phyloP scores from a whole-genome alignment of 228 moss, liverwort and hornwort species.

The Sphagnum fallax region DNA sequence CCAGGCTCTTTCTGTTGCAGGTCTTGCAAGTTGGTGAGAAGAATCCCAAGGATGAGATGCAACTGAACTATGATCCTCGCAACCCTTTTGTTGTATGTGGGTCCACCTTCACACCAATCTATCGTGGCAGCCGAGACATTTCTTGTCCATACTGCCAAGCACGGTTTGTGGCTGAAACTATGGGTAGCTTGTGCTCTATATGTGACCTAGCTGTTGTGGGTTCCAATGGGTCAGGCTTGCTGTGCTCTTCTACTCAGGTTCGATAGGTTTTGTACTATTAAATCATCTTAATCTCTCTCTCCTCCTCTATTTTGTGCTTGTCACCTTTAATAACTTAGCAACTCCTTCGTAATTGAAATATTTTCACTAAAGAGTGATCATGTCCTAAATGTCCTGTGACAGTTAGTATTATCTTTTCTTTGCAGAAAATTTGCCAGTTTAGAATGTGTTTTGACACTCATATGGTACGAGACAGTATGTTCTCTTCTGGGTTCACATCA shows the following conservation, averaged over 20 bases:
- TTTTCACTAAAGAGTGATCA: too few relatives aligned
- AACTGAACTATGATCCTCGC: slow-evolving; percentile 86
- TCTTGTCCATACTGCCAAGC: slow-evolving; percentile 90
- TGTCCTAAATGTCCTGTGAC: too few relatives aligned
- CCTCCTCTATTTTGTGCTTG: too few relatives aligned
- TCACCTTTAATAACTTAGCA: too few relatives aligned
- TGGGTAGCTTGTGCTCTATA: slow-evolving; percentile 69
- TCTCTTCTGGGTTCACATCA: too few relatives aligned
- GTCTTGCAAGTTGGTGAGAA: slow-evolving; percentile 81
- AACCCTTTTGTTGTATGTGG: slow-evolving; percentile 97
- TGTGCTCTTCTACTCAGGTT: slow-evolving; percentile 78
- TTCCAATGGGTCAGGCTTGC: slow-evolving; percentile 81
- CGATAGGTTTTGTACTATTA: slow-evolving; percentile 26
- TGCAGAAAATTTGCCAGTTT: too few relatives aligned
- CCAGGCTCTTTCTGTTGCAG: slow-evolving; percentile 11
- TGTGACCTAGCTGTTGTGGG: slow-evolving; percentile 88
- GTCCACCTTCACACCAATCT: slow-evolving; percentile 78
- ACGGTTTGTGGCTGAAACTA: slow-evolving; percentile 72
- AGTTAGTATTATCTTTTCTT: too few relatives aligned
- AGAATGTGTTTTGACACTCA: too few relatives aligned
- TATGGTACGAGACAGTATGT: too few relatives aligned
- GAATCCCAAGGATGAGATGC: slow-evolving; percentile 68
- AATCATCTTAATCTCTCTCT: too few relatives aligned
- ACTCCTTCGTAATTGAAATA: too few relatives aligned
- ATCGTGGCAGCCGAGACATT: slow-evolving; percentile 84